A percentile compares a stretch with the other conserved stretches of the same genome.
Evolutionary conservation across 2,329 filamentous ascomycete species (phyloP).

Genomic region (Ophiostoma montium): DNA sequence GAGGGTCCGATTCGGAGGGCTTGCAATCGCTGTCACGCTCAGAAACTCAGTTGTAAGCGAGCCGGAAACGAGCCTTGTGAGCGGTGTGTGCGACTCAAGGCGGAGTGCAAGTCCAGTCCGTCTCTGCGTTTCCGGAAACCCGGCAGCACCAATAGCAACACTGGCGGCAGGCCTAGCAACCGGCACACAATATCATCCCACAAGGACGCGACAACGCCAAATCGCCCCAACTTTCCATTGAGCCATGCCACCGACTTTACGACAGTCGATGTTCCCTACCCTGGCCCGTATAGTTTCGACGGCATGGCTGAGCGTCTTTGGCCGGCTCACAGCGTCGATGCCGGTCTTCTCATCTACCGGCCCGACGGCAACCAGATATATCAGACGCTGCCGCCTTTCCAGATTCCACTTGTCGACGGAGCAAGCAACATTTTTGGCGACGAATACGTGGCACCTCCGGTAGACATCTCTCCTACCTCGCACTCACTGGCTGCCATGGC

Average conservation of each 20-base stretch:
- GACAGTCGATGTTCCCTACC: background rate
- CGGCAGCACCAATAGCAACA: slow-evolving; percentile 9
- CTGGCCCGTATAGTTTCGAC: slow-evolving; percentile 7
- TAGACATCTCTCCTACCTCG: background rate
- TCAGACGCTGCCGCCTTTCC: background rate
- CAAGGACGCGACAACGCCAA: background rate
- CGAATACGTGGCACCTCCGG: background rate
- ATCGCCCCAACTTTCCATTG: background rate
- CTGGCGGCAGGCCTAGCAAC: background rate
- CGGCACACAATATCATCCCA: background rate
- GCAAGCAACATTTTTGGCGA: background rate
- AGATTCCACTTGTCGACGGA: background rate
- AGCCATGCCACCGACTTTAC: background rate
- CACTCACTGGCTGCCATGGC: background rate
- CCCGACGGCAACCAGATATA: slow-evolving; percentile 4
- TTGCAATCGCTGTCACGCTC: slow-evolving; percentile 32
- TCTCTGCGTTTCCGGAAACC: slow-evolving; percentile 19
- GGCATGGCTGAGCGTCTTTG: slow-evolving; percentile 6
- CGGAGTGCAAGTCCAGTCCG: slow-evolving; percentile 30
- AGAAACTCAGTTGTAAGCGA: slow-evolving; percentile 33
- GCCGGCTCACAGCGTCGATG: slow-evolving; percentile 2
- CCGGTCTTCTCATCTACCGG: slow-evolving; percentile 4
- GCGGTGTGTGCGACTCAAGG: slow-evolving; percentile 27
- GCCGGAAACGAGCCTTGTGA: slow-evolving; percentile 27
- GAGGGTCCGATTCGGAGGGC: slow-evolving; percentile 23